These are phyloP conservation scores for Candida quercuum DNA, from an alignment of 805 yeast genomes.

Conservation along the genomic window DNA sequence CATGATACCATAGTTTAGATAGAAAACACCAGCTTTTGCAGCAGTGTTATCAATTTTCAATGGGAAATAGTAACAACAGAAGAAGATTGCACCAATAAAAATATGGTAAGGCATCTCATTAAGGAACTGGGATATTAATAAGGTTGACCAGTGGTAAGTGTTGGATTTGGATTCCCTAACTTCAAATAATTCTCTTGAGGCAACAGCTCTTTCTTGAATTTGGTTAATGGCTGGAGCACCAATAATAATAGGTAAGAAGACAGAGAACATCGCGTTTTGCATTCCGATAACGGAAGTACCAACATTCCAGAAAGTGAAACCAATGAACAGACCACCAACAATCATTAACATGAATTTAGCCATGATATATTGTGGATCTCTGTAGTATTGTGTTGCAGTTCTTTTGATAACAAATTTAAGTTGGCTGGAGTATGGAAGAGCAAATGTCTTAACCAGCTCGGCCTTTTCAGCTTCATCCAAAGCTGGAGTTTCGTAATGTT, in stretches of 20 bases:
- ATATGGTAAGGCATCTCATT: constrained; percentile 60
- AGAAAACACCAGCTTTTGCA: constrained; percentile 45
- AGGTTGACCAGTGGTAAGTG: constrained; percentile 67
- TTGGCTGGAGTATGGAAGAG: constrained; percentile 42
- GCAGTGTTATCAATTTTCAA: constrained; percentile 36
- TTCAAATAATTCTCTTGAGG: constrained; percentile 58
- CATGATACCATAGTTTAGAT: constrained; percentile 37
- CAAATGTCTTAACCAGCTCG: constrained; percentile 20
- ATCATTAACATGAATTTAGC: constrained; percentile 51
- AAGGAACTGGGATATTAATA: constrained; percentile 47
- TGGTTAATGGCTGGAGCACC: constrained; percentile 59
- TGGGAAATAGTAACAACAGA: constrained; percentile 48
- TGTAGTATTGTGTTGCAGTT: constrained; percentile 42
- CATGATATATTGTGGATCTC: constrained; percentile 58
- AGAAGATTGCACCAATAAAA: constrained; percentile 44
- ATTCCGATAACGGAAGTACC: constrained; percentile 48
- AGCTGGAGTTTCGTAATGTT: not conserved
- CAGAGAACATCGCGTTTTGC: constrained; percentile 56
- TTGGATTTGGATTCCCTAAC: constrained; percentile 69
- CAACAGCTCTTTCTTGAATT: constrained; percentile 54
- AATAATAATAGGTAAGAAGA: constrained; percentile 54
- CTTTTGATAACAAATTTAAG: constrained; percentile 35
- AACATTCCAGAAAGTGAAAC: constrained; percentile 68
- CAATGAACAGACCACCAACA: constrained; percentile 60
- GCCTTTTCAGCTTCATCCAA: constrained; percentile 6